Base-by-base conservation (phyloP, 768 basidiomycete species). In the Termitomyces sp. region DNA sequence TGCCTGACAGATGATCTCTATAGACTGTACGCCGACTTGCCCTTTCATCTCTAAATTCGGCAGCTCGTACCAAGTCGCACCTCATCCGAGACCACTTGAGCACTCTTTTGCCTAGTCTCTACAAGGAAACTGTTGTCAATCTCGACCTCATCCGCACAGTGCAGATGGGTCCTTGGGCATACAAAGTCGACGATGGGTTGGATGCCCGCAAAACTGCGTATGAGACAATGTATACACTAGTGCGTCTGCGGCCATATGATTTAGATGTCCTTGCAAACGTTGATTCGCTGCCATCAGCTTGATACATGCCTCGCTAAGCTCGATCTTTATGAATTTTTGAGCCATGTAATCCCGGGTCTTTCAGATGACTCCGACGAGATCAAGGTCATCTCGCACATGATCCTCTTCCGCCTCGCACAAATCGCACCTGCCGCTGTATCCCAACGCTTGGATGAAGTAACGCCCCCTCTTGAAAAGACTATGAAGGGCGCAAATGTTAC, bases 91-190 rank as follows among this genome's bases (percentile, higher is more conserved):
- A 95, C 16, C 92, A 96, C 64, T 78, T 98, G 27, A 70, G 78
- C 9, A 68, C 80, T 0, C 79, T 99, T 5, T 77, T 97, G 49
- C 94, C 95, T 0, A 83, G 81, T 57, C 76, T 99, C 30, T 98
- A 97, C 73, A 79, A 83, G 39, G 93, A 98, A 75, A 97, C 95
- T 0, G 68, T 80, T 39, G 75, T 95, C 69, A 93, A 92, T 62
- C 79, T 83, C 2, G 81, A 87, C 2, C 84, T 95, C 59, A 87
- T 96, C 67, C 86, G 91, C 33, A 92, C 90, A 1, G 94, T 97
- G 13, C 92, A 94, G 68, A 97, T 97, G 95, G 94, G 95, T 22
- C 94, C 95, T 2, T 97, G 94, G 94, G 91, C 89, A 30, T 93
- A 96, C 74, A 94, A 91, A 70, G 93, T 97, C 54, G 97, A 99